phyloP scores from a whole-genome alignment of 1,284 basidiomycete genomes.

The Ganoderma resinaceum region DNA sequence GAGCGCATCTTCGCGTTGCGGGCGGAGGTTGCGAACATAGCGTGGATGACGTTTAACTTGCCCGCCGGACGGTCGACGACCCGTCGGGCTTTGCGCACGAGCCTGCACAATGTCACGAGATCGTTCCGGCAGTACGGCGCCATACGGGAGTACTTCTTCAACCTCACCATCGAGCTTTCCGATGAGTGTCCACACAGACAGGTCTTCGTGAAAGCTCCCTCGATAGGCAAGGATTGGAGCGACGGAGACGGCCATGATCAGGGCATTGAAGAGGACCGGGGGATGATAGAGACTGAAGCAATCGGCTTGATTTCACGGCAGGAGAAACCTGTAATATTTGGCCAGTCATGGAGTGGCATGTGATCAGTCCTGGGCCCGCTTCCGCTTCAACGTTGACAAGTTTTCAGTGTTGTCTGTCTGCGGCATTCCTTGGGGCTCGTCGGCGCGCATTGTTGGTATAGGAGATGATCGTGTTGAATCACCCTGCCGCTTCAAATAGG shows the following conservation, averaged over 20 bases:
- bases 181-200: neutral
- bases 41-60: neutral
- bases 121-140: neutral
- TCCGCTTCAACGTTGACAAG: neutral
- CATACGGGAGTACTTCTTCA: neutral
- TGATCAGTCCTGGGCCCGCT: neutral
- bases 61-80: neutral
- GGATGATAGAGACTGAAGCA: neutral
- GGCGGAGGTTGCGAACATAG: neutral
- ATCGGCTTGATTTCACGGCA: neutral
- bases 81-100: neutral
- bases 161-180: constrained; percentile 1
- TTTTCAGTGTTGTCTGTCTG: neutral
- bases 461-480: neutral
- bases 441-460: no score
- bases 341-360: neutral
- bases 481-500: neutral
- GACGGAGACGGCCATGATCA: neutral
- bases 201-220: neutral
- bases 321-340: neutral
- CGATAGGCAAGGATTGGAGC: neutral
- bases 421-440: neutral
- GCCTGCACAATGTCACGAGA: neutral
- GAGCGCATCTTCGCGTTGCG: neutral
- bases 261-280: neutral